A percentile compares a stretch with the other conserved stretches of the same genome.
These are phyloP conservation scores for Scedosporium dehoogii DNA, from an alignment of 2,329 filamentous ascomycete species.

Conservation along the genomic window DNA sequence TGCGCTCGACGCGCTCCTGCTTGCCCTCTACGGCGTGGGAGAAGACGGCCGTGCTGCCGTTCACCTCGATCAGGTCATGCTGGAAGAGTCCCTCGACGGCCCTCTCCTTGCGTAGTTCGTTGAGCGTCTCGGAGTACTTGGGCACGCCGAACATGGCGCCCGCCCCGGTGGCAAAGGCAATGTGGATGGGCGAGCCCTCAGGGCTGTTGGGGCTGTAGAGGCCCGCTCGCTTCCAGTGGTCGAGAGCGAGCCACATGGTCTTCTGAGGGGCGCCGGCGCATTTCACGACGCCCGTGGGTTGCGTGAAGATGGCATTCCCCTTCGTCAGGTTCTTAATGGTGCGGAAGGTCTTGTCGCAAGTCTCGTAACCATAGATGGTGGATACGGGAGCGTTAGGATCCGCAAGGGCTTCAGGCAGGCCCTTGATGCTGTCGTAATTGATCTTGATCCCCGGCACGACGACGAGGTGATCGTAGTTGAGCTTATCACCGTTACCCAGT, in stretches of 20 bases:
- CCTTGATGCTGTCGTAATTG: constrained; percentile 40
- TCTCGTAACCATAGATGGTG: constrained; percentile 48
- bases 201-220: constrained; percentile 33
- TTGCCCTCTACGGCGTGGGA: constrained; percentile 30
- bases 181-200: constrained; percentile 33
- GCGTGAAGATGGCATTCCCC: constrained; percentile 48
- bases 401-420: constrained; percentile 44
- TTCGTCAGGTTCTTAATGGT: constrained; percentile 35
- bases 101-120: constrained; percentile 41
- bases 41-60: constrained; percentile 44
- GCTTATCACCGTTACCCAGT: constrained; percentile 41
- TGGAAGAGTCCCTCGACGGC: constrained; percentile 49
- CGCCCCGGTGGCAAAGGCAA: constrained; percentile 45
- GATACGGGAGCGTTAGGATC: constrained; percentile 38
- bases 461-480: constrained; percentile 55
- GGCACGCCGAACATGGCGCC: constrained; percentile 50
- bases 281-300: constrained; percentile 48
- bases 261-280: constrained; percentile 54
- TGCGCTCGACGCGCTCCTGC: constrained; percentile 26
- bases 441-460: constrained; percentile 49
- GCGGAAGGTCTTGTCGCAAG: constrained; percentile 40
- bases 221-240: constrained; percentile 45
- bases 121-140: constrained; percentile 45
- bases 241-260: constrained; percentile 51
- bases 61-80: constrained; percentile 43